Conservation (phyloP, 1,139 yeast genomes). For the Candida sp. region DNA sequence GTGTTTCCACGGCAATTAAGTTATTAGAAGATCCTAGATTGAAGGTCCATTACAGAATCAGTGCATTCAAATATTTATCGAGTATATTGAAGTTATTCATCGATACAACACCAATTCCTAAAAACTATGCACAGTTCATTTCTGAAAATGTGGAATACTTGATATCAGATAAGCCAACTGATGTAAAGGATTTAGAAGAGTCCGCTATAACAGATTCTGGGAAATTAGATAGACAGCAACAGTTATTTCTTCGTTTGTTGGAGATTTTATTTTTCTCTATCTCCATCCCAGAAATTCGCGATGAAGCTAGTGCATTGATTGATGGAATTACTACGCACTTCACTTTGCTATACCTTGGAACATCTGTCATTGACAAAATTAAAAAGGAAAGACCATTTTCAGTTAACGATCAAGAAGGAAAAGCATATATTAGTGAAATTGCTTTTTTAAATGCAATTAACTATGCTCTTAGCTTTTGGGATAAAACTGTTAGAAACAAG, state of each 20-base stretch:
- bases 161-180: conserved; percentile 39
- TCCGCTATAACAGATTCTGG: conserved; percentile 47
- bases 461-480: conserved; percentile 78
- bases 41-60: conserved; percentile 64
- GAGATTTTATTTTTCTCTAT: conserved; percentile 74
- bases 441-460: conserved; percentile 72
- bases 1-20: conserved; percentile 69
- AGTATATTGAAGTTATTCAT: conserved; percentile 68
- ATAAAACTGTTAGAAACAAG: conserved; percentile 62
- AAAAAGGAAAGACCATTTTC: conserved; percentile 70
- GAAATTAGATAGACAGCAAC: conserved; percentile 57
- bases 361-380: conserved; percentile 67
- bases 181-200: conserved; percentile 31
- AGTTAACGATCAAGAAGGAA: conserved; percentile 78
- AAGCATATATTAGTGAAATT: conserved; percentile 64
- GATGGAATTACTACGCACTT: conserved; percentile 76
- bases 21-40: conserved; percentile 65
- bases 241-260: conserved; percentile 55
- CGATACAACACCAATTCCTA: conserved; percentile 63
- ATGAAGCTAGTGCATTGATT: conserved; percentile 61
- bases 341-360: conserved; percentile 71
- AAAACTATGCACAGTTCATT: conserved; percentile 45
- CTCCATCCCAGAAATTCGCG: conserved; percentile 70
- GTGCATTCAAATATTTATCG: conserved; percentile 73
- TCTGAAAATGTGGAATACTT: conserved; percentile 45